Evolutionary conservation across 192 early-diverging fungal species (phyloP), one percentile per base, ranked within the genome.

Genomic region (Phycomyces blakesleeanus): DNA sequence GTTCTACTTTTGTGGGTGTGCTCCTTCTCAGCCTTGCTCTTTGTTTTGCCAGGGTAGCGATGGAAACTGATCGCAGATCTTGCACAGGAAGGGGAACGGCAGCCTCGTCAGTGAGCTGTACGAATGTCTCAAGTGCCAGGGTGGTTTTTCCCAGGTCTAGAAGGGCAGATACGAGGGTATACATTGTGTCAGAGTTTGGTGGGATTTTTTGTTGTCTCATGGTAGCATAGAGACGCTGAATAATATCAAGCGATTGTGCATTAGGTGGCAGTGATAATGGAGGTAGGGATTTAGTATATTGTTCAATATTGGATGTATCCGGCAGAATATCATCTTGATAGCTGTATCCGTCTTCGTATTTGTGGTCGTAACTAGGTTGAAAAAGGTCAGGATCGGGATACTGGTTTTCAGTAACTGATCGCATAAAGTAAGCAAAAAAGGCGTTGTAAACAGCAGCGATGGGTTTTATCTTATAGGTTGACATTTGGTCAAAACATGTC

Each of bases 141-240:
- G 51, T 49, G 44, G 66, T 75, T 39, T 68, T 67, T 4, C 67
- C 73, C n/a, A 64, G 51, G 58, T 75, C 73, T 39, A 75, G 63
- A 6, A 75, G 50, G 25, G 73, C 66, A 49, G 55, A 57, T 41
- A 75, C 59, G 20, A 75, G 63, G 57, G 60, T 61, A 63, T 69
- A 62, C 55, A 75, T 55, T 18, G 73, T 75, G 16, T 51, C 53
- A 3, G 64, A 66, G 42, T 64, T 75, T 2, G 67, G 63, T 26
- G 57, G 58, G 14, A 66, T 50, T 39, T 66, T 50, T 12, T 47
- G 37, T 10, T 66, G 55, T 40, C 65, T 60, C 70, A 72, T 66
- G 8, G 51, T 39, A 0, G 44, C 51, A 50, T 62, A 72, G 2
- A 72, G 27, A 37, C 61, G 37, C 3, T 66, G 20, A 9, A 72